Conservation (phyloP, 371 early-diverging fungal species). For the Synchytrium microbalum region DNA sequence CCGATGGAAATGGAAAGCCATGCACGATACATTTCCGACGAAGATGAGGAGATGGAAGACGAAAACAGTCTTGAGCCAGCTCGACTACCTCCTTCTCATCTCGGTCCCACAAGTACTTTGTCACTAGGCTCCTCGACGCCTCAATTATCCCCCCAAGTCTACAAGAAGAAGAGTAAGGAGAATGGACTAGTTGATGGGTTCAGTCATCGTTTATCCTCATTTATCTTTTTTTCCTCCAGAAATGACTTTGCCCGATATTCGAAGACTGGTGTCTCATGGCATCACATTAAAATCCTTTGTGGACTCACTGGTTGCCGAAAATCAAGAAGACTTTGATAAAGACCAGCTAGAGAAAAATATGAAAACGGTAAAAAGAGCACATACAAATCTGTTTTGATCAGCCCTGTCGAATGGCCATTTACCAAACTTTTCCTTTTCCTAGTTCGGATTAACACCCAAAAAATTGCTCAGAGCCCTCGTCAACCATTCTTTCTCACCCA, state of each 20-base stretch:
- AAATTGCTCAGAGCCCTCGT: conserved; percentile 32
- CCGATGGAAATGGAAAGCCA: no score
- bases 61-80: neutral
- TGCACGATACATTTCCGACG: neutral
- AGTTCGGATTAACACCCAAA: conserved; percentile 25
- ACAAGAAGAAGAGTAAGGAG: no score
- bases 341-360: conserved; percentile 33
- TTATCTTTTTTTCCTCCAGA: no score
- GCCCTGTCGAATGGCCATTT: neutral
- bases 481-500: conserved; percentile 32
- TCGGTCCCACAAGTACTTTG: no score
- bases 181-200: no score
- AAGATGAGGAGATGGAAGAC: neutral
- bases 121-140: no score
- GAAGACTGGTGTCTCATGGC: conserved; percentile 42
- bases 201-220: no score
- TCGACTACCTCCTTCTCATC: neutral
- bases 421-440: neutral
- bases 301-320: conserved; percentile 35
- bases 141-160: no score
- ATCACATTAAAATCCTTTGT: conserved; percentile 33
- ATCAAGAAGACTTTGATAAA: conserved; percentile 21
- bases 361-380: conserved; percentile 25
- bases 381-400: neutral
- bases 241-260: conserved; percentile 35